phyloP scores from a whole-genome alignment of 2,329 filamentous ascomycete species.

The Colletotrichum sp. region DNA sequence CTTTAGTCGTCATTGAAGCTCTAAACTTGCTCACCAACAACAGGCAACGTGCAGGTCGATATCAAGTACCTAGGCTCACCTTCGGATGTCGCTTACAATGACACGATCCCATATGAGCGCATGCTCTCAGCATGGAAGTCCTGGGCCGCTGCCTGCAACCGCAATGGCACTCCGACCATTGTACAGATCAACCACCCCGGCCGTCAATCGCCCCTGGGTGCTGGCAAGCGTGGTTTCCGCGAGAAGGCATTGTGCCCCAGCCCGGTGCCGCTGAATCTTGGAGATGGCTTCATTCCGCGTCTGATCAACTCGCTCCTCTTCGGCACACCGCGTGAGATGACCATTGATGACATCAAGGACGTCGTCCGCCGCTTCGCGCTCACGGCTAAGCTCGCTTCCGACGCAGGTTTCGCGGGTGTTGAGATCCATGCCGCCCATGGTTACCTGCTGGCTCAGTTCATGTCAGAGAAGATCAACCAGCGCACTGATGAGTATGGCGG shows the following conservation, averaged over 20 bases:
- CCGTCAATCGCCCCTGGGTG: slow-evolving; percentile 44
- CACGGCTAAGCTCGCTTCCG: slow-evolving; percentile 51
- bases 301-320: slow-evolving; percentile 42
- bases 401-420: slow-evolving; percentile 51
- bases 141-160: slow-evolving; percentile 37
- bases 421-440: slow-evolving; percentile 59
- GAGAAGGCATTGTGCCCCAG: slow-evolving; percentile 48
- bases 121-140: slow-evolving; percentile 40
- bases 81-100: slow-evolving; percentile 38
- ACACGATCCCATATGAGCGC: slow-evolving; percentile 28
- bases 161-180: slow-evolving; percentile 39
- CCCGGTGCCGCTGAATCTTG: slow-evolving; percentile 46
- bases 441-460: slow-evolving; percentile 62
- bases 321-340: slow-evolving; percentile 64
- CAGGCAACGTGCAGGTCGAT: slow-evolving; percentile 52
- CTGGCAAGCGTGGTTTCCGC: slow-evolving; percentile 39
- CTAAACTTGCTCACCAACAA: neutral
- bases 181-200: slow-evolving; percentile 55
- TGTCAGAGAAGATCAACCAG: slow-evolving; percentile 53
- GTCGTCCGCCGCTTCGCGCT: slow-evolving; percentile 58
- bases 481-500: slow-evolving; percentile 63
- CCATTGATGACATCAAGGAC: slow-evolving; percentile 53
- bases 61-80: slow-evolving; percentile 37
- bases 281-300: slow-evolving; percentile 37
- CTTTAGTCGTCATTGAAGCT: neutral